Evolutionary conservation across 2,329 filamentous ascomycete species (phyloP).

Genomic region (Curvularia hawaiiensis): DNA sequence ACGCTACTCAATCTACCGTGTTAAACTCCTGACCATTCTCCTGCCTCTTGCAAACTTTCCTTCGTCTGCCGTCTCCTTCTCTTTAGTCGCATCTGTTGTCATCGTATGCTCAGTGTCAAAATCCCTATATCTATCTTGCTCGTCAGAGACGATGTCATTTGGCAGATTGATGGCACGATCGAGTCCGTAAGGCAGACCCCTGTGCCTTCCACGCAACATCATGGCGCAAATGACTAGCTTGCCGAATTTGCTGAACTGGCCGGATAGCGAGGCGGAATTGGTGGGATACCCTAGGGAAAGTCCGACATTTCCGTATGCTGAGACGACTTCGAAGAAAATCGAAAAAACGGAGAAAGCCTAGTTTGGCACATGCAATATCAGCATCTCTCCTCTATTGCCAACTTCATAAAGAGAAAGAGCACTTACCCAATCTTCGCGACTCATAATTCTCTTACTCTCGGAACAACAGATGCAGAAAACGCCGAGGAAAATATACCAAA

Average conservation of each 20-base stretch:
- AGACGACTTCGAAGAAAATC: conserved; percentile 50
- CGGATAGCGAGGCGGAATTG: conserved; percentile 79
- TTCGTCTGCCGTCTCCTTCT: background rate
- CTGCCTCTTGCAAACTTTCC: background rate
- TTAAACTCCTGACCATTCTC: conserved; percentile 4
- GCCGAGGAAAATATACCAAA: conserved; percentile 96
- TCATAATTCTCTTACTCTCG: conserved; percentile 75
- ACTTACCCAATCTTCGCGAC: conserved; percentile 49
- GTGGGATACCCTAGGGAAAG: conserved; percentile 80
- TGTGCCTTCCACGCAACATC: conserved; percentile 68
- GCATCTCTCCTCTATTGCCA: background rate
- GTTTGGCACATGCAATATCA: background rate
- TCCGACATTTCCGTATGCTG: conserved; percentile 78
- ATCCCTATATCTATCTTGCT: conserved; percentile 5
- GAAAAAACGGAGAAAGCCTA: conserved; percentile 54
- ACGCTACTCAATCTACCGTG: background rate
- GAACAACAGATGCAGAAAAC: conserved; percentile 91
- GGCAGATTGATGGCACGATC: conserved; percentile 73
- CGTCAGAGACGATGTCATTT: conserved; percentile 51
- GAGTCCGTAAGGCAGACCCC: conserved; percentile 68
- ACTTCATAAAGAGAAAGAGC: background rate
- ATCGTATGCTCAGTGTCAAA: background rate
- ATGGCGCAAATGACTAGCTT: conserved; percentile 70
- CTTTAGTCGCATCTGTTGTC: background rate
- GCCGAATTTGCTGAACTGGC: conserved; percentile 74